Conservation (phyloP, 192 early-diverging fungal species). For the Coemansia sp. region DNA sequence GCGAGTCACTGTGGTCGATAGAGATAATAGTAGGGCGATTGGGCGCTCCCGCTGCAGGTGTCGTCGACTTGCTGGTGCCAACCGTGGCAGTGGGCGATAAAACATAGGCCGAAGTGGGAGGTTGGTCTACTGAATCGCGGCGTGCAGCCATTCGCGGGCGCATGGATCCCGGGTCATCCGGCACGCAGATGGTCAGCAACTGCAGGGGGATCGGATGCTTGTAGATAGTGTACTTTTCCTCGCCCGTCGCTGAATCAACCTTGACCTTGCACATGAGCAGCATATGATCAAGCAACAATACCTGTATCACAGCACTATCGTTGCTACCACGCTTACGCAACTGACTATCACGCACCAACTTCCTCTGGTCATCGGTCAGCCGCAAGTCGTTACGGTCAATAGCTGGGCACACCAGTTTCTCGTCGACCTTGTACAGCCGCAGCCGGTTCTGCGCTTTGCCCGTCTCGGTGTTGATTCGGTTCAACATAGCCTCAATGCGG, state of each 20-base stretch:
- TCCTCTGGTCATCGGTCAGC: constrained; percentile 66
- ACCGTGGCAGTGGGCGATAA: constrained; percentile 11
- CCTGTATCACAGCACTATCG: constrained; percentile 67
- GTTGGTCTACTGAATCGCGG: constrained; percentile 31
- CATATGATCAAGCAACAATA: constrained; percentile 88
- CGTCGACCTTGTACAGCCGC: constrained; percentile 73
- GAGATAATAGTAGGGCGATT: constrained; percentile 37
- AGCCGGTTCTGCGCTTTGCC: constrained; percentile 88
- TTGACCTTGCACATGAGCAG: constrained; percentile 75
- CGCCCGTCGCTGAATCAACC: constrained; percentile 58
- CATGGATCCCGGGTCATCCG: constrained; percentile 54
- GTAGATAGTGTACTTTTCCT: constrained; percentile 55
- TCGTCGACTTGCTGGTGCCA: constrained; percentile 1
- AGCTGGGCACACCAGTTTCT: constrained; percentile 62
- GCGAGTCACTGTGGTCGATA: constrained; percentile 35
- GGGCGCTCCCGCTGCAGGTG: not conserved
- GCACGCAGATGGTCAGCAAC: constrained; percentile 63
- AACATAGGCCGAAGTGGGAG: constrained; percentile 3
- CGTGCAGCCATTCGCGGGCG: constrained; percentile 49
- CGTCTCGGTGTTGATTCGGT: constrained; percentile 80
- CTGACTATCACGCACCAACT: constrained; percentile 77
- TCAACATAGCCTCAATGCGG: constrained; percentile 73
- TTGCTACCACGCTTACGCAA: constrained; percentile 67
- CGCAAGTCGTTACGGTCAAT: constrained; percentile 66
- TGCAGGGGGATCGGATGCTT: constrained; percentile 82